Evolutionary conservation across 148 eudicot species (phyloP), one percentile per base, ranked within the genome.

Genomic region (Gaultheria prostrata): DNA sequence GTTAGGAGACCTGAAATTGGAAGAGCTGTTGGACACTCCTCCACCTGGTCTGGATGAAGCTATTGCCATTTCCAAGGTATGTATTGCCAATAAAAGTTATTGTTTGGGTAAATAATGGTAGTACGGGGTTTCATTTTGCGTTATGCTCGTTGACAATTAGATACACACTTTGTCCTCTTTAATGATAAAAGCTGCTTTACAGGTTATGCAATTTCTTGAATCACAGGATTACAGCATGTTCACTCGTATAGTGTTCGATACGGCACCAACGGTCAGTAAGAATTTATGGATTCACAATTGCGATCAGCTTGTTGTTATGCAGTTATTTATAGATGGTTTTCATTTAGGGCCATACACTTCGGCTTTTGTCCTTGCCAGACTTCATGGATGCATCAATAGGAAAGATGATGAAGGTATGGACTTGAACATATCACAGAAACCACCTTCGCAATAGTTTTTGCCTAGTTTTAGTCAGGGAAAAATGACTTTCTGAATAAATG

Each of bases 11-110:
- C 76, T 95, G 59, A 95, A 93, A 82, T 92, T 93, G 76, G 98
- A 97, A n/a, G 98, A 95, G 90, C 92, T 95, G 81, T 86, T 95
- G 90, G 95, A 95, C 84, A 89, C 97, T 49, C 97, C 95, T 82
- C 98, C 98, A 46, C 98, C 98, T 78, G 97, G 97, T 81, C 81
- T 95, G 65, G 98, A 95, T 87, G 98, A 95, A 89, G 98, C 97
- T 72, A 88, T 95, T 90, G 94, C 95, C 83, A 95, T 95, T 86
- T 92, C 97, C 83, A 92, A 95, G 95, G 98, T 83, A 83, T 45
- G 80, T 77, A 12, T 81, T 12, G 49, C 30, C 30, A 78, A 78
- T 78, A 78, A 20, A 17, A 18, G 49, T n/a, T 67, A 28, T 35
- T 33, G 18, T 78, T 54, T 32, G 43, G 18, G 26, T 7, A 17